Percentiles rank a stretch among this genome's conserved stretches.
Evolutionary conservation across 2,329 filamentous ascomycete species (phyloP).

Genomic region (Monilinia polystroma): DNA sequence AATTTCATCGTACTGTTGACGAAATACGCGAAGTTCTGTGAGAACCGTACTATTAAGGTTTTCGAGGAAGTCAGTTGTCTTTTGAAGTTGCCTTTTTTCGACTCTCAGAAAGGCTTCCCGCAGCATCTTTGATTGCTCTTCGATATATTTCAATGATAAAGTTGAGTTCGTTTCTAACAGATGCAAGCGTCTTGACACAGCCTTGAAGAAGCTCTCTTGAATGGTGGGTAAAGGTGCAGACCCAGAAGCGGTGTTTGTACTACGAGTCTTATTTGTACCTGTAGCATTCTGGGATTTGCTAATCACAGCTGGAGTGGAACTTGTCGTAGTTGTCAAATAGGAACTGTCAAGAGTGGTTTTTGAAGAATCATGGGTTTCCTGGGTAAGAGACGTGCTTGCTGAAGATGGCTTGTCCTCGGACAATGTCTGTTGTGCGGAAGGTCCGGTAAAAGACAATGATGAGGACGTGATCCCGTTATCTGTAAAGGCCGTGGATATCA

Average conservation of each 20-base stretch:
- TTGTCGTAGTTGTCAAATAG: conserved; percentile 21
- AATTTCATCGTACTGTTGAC: conserved; percentile 88
- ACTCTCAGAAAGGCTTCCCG: conserved; percentile 83
- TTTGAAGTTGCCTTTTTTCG: conserved; percentile 82
- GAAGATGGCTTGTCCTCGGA: conserved; percentile 3
- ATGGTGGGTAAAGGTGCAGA: conserved; percentile 71
- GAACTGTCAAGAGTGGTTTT: conserved; percentile 24
- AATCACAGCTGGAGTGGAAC: conserved; percentile 23
- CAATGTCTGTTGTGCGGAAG: conserved; percentile 13
- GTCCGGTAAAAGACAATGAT: conserved; percentile 11
- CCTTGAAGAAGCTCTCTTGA: conserved; percentile 97
- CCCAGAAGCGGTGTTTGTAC: conserved; percentile 44
- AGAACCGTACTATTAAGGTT: conserved; percentile 86
- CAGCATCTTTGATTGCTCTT: conserved; percentile 88
- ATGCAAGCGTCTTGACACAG: conserved; percentile 87
- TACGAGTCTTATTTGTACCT: conserved; percentile 33
- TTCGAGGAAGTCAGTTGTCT: conserved; percentile 77
- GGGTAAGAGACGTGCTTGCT: conserved; percentile 3
- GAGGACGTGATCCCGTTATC: conserved; percentile 18
- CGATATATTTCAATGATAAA: conserved; percentile 90
- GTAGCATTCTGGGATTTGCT: conserved; percentile 31
- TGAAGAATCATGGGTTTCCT: conserved; percentile 13
- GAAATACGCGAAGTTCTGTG: conserved; percentile 72
- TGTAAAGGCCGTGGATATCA: conserved; percentile 19
- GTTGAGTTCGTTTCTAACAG: conserved; percentile 91